These are phyloP conservation scores for Starmera quercuum DNA, from an alignment of 805 yeast genomes.

Conservation along the genomic window DNA sequence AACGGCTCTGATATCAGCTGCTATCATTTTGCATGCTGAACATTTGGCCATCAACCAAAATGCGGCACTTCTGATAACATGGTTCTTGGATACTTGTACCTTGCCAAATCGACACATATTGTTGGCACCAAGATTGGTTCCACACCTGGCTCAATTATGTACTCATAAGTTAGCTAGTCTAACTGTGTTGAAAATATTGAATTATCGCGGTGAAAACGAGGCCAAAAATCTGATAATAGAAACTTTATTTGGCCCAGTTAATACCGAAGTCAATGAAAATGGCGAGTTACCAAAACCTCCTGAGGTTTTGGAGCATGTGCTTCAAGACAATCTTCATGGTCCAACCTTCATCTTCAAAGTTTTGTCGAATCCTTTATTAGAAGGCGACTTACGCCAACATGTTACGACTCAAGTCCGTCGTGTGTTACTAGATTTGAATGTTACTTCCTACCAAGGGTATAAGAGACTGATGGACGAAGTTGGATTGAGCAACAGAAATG, in stretches of 20 bases:
- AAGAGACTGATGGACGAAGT: conserved; percentile 89
- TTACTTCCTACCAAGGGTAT: conserved; percentile 58
- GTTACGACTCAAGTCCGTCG: conserved; percentile 55
- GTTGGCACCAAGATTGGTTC: conserved; percentile 54
- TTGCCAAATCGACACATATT: conserved; percentile 58
- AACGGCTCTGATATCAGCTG: conserved; percentile 62
- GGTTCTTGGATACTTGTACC: conserved; percentile 86
- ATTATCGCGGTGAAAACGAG: conserved; percentile 55
- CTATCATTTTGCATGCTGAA: conserved; percentile 71
- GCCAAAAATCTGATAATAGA: conserved; percentile 57
- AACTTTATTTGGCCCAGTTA: conserved; percentile 52
- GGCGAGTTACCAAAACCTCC: conserved; percentile 29
- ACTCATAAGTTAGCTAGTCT: conserved; percentile 80
- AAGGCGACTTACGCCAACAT: conserved; percentile 46
- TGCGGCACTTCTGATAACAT: conserved; percentile 83
- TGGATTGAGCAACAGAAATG: conserved; percentile 40
- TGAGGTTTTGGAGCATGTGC: conserved; percentile 44
- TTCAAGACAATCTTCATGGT: conserved; percentile 64
- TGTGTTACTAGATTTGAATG: conserved; percentile 51
- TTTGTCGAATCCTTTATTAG: conserved; percentile 63
- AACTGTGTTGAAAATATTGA: conserved; percentile 72
- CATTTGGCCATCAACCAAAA: conserved; percentile 76
- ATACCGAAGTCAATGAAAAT: conserved; percentile 16
- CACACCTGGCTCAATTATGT: conserved; percentile 56
- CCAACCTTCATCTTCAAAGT: conserved; percentile 75